Evolutionary conservation across 192 early-diverging fungal genomes (phyloP).

Genomic region (Backusella psychrophila): DNA sequence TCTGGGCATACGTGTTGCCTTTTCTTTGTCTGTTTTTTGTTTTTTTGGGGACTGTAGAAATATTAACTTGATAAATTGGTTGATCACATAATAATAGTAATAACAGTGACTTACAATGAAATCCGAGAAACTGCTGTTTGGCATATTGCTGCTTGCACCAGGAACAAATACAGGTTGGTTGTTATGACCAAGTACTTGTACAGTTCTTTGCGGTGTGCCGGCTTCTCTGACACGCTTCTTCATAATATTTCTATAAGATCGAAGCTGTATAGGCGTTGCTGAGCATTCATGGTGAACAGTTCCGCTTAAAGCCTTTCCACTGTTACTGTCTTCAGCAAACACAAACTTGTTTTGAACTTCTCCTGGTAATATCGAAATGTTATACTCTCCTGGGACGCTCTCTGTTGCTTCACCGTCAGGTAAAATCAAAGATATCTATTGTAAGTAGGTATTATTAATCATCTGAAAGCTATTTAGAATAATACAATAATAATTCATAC

Average conservation of each 20-base stretch:
- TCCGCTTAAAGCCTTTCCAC: constrained; percentile 40
- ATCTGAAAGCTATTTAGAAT: background rate
- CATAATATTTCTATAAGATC: constrained; percentile 67
- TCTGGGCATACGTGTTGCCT: constrained; percentile 80
- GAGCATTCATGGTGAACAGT: constrained; percentile 75
- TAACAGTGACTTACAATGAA: constrained; percentile 20
- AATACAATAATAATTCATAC: background rate
- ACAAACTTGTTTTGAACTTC: constrained; percentile 76
- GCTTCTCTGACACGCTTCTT: constrained; percentile 60
- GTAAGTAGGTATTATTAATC: background rate
- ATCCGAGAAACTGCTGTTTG: constrained; percentile 26
- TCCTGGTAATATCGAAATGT: constrained; percentile 65
- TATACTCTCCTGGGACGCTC: constrained; percentile 82
- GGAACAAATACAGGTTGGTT: constrained; percentile 47
- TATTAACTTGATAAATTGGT: background rate
- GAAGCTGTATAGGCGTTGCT: constrained; percentile 56
- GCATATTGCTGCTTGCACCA: constrained; percentile 35
- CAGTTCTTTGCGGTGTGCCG: constrained; percentile 46
- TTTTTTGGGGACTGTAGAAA: constrained; percentile 24
- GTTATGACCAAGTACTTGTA: constrained; percentile 45
- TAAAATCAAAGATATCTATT: constrained; percentile 65
- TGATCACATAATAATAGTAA: background rate
- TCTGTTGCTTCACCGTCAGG: constrained; percentile 56
- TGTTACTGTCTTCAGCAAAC: constrained; percentile 64
- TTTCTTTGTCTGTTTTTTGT: constrained; percentile 51